Percentiles rank a stretch among this genome's conserved stretches.
These are phyloP conservation scores for Circinella minor DNA, from an alignment of 371 early-diverging fungal genomes.

Conservation along the genomic window DNA sequence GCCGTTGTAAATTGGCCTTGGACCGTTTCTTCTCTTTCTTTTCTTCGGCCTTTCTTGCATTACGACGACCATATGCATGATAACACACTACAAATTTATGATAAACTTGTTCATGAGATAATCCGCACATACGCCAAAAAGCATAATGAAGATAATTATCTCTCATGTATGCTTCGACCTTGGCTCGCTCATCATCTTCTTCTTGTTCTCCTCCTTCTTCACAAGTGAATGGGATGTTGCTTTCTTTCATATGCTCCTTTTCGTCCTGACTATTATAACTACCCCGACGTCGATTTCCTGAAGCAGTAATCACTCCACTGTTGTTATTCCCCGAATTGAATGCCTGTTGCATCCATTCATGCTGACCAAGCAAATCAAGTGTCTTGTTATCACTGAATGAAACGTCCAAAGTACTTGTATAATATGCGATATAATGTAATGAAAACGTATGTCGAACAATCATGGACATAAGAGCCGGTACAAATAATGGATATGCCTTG, in stretches of 20 bases:
- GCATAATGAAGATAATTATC: constrained; percentile 18
- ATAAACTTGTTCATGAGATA: constrained; percentile 13
- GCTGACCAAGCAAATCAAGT: background rate
- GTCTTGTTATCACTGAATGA: background rate
- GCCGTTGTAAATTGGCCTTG: background rate
- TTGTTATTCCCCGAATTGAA: too few species aligned
- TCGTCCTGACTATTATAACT: background rate
- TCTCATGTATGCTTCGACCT: background rate
- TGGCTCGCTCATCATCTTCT: background rate
- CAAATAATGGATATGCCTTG: constrained; percentile 22
- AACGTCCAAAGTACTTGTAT: background rate
- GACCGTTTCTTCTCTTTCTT: background rate
- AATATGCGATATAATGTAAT: constrained; percentile 17
- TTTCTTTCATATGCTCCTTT: background rate
- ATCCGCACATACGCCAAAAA: constrained; percentile 13
- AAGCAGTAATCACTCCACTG: background rate
- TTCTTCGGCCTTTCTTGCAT: background rate
- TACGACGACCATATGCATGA: background rate
- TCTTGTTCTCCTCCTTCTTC: constrained; percentile 1
- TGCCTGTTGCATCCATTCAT: constrained; percentile 2
- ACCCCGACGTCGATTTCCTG: background rate
- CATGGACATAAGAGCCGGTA: constrained; percentile 32
- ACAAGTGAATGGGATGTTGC: background rate
- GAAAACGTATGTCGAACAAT: constrained; percentile 39
- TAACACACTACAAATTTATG: background rate